Conservation (phyloP, 805 yeast species). For the Blastobotrys chiropterorum region DNA sequence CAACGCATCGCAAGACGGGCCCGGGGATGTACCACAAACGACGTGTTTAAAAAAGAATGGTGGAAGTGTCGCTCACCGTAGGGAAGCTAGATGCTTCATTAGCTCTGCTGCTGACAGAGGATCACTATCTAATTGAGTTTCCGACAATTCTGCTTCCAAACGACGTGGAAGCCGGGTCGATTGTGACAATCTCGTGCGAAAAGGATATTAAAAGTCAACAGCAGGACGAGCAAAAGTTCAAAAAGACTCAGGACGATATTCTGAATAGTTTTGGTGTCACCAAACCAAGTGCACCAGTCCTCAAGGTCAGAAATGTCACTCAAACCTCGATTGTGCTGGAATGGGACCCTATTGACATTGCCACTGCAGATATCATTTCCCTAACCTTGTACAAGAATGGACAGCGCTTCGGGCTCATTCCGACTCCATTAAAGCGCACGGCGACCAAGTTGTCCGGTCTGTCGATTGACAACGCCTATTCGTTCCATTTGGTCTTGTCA, state of each 20-base stretch:
- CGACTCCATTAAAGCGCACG: slow-evolving; percentile 69
- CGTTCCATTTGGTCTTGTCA: slow-evolving; percentile 70
- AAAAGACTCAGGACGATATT: slow-evolving; percentile 65
- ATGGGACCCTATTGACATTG: slow-evolving; percentile 84
- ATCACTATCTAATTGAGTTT: slow-evolving; percentile 91
- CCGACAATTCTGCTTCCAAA: slow-evolving; percentile 92
- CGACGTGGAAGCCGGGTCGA: slow-evolving; percentile 87
- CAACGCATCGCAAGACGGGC: too few relatives aligned
- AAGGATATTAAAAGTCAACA: slow-evolving; percentile 64
- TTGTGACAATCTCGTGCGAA: slow-evolving; percentile 78
- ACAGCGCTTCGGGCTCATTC: slow-evolving; percentile 68
- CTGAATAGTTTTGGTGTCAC: slow-evolving; percentile 63
- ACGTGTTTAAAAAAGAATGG: slow-evolving; percentile 39
- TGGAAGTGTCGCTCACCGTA: slow-evolving; percentile 87
- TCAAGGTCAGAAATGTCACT: slow-evolving; percentile 70
- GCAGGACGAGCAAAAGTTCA: slow-evolving; percentile 53
- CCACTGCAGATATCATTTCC: slow-evolving; percentile 73
- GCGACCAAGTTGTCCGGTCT: slow-evolving; percentile 88
- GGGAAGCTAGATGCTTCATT: slow-evolving; percentile 94
- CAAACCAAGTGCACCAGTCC: slow-evolving; percentile 64
- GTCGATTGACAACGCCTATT: slow-evolving; percentile 76
- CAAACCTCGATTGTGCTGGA: slow-evolving; percentile 93
- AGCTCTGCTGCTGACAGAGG: slow-evolving; percentile 81
- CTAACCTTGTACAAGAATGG: slow-evolving; percentile 69
- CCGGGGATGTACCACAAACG: too few relatives aligned